Conservation (phyloP, 2,329 filamentous ascomycete genomes). For the Fusarium irregulare region DNA sequence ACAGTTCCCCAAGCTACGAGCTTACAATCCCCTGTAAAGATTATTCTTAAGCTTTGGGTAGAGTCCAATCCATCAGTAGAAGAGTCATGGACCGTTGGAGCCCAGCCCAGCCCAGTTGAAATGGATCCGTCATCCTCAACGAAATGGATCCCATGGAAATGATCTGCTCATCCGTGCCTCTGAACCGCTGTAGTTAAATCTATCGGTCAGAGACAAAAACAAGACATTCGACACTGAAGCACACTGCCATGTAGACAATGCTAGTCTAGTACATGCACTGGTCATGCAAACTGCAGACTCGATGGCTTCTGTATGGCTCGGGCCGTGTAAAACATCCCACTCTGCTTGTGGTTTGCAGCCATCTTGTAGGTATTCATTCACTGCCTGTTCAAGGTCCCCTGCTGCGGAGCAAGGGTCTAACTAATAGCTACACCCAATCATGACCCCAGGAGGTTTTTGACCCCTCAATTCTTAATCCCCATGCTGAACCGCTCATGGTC, state of each 20-base stretch:
- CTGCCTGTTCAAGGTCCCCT: conserved; percentile 24
- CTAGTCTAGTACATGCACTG: conserved; percentile 4
- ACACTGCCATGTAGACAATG: neutral
- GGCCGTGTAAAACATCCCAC: conserved; percentile 29
- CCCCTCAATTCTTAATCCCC: conserved; percentile 32
- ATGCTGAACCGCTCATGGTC: conserved; percentile 21
- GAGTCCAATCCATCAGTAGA: neutral
- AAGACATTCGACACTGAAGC: conserved; percentile 1
- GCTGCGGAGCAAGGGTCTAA: conserved; percentile 25
- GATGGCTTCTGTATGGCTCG: conserved; percentile 28
- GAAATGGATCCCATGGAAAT: neutral
- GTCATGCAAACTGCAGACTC: conserved; percentile 12
- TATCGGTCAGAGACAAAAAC: conserved; percentile 8
- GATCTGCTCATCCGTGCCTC: neutral
- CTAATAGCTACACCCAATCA: conserved; percentile 22
- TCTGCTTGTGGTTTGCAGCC: conserved; percentile 16
- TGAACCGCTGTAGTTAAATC: neutral
- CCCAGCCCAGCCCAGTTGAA: neutral
- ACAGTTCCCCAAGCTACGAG: conserved; percentile 7
- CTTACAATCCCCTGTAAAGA: conserved; percentile 1
- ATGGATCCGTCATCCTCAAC: neutral
- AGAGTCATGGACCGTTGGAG: conserved; percentile 28
- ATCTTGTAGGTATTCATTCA: conserved; percentile 5
- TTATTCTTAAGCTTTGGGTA: conserved; percentile 15
- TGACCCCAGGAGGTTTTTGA: conserved; percentile 1